These are phyloP conservation scores for Thecamonas trahens DNA, from an alignment of 78 protist species.

Conservation along the genomic window DNA sequence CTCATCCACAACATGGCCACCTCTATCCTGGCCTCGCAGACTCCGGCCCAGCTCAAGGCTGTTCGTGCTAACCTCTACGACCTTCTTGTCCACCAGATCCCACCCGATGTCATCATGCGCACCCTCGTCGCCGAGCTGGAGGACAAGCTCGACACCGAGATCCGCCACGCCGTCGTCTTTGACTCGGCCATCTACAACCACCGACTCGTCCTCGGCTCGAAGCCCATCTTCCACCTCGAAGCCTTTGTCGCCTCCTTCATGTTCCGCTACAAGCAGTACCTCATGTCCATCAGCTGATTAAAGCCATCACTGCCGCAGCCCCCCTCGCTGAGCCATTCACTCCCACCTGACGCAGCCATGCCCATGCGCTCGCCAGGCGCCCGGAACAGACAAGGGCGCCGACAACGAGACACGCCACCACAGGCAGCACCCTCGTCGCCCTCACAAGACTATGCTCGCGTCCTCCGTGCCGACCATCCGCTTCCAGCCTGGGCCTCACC, in stretches of 20 bases:
- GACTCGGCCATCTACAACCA: constrained; percentile 49
- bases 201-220: constrained; percentile 67
- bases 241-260: constrained; percentile 91
- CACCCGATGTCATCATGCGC: constrained; percentile 76
- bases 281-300: no score
- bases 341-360: no score
- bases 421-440: no score
- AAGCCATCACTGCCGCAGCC: no score
- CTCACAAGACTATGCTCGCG: no score
- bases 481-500: no score
- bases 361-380: no score
- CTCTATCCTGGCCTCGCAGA: constrained; percentile 53
- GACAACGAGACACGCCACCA: no score
- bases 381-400: no score
- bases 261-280: constrained; percentile 65
- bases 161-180: not conserved
- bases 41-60: constrained; percentile 57
- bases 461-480: no score
- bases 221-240: constrained; percentile 88
- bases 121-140: not conserved
- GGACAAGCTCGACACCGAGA: constrained; percentile 5
- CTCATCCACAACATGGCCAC: constrained; percentile 52
- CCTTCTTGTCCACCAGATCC: constrained; percentile 89
- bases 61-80: constrained; percentile 82
- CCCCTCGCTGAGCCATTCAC: no score